These are phyloP conservation scores for Cyberlindnera xishuangbannaensis DNA, from an alignment of 805 yeast genomes.

Conservation along the genomic window DNA sequence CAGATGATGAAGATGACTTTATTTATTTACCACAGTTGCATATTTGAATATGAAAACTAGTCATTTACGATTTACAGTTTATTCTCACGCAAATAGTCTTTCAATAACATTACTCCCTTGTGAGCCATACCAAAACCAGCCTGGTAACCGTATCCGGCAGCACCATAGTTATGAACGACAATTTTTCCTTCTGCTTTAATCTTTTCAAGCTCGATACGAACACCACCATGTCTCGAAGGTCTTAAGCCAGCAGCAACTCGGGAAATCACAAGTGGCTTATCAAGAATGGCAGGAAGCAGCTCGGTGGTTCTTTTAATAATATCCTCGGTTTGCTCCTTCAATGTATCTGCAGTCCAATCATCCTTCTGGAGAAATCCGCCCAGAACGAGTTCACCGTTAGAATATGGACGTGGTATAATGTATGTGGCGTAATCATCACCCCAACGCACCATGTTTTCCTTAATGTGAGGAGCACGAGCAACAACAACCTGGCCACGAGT, in stretches of 20 bases:
- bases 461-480: slow-evolving; percentile 61
- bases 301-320: slow-evolving; percentile 54
- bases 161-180: slow-evolving; percentile 69
- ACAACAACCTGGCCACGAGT: slow-evolving; percentile 79
- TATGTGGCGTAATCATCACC: slow-evolving; percentile 59
- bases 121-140: slow-evolving; percentile 58
- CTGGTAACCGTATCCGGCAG: slow-evolving; percentile 61
- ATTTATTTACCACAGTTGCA: no score
- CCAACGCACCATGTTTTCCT: slow-evolving; percentile 55
- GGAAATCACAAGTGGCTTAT: slow-evolving; percentile 43
- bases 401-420: slow-evolving; percentile 64
- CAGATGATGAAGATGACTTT: no score
- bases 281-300: slow-evolving; percentile 44
- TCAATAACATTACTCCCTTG: slow-evolving; percentile 35
- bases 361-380: slow-evolving; percentile 71
- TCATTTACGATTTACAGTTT: slow-evolving; percentile 9
- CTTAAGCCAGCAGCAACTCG: slow-evolving; percentile 70
- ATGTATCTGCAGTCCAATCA: slow-evolving; percentile 58
- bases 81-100: slow-evolving; percentile 7
- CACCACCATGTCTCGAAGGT: slow-evolving; percentile 74
- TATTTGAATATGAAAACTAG: no score
- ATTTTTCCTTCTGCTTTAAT: slow-evolving; percentile 33
- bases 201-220: slow-evolving; percentile 54
- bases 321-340: slow-evolving; percentile 50
- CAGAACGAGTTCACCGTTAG: slow-evolving; percentile 59